Evolutionary conservation across 495 filamentous ascomycete species (phyloP), one percentile per base, ranked within the genome.

Genomic region (Daldinia decipiens): DNA sequence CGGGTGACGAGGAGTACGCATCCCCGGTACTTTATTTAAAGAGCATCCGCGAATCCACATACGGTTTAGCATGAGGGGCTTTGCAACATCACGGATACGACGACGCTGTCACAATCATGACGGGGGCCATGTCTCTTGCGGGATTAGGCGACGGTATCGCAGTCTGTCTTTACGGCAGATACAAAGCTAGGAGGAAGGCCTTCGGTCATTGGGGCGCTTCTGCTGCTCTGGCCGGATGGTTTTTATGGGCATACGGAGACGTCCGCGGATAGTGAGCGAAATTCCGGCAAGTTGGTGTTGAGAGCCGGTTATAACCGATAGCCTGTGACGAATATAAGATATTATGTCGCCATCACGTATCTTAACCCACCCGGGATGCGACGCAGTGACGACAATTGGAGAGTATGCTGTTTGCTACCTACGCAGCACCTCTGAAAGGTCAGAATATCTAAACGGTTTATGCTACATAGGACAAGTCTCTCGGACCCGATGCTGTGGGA

Each of bases 401-500:
- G 39, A 40, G 39, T 6, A 40, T 17, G 15, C 5, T 40, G n/a
- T 0, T 40, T 40, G n/a, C 39, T 40, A 40, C 39, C 39, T 40
- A 17, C n/a, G 1, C n/a, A 40, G 5, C 39, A 17, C 39, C 5
- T 17, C n/a, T 40, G 5, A 40, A 40, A 17, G 15, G 39, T 17
- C n/a, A 17, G 38, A 40, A 40, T 40, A 9, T 40, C 15, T 40
- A 40, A 17, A 40, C 15, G n/a, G 5, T 2, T 40, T 17, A 15
- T 17, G 15, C 15, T 40, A 40, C n/a, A 40, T 40, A 5, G 5
- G 13, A 40, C 15, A 17, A 40, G 34, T 32, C 5, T 3, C 24
- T 43, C 21, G 34, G 36, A 6, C 36, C 60, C 36, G 60, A 53
- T 36, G 61, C 3, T 56, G 38, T 21, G 39, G 11, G n/a, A 32